phyloP scores from a whole-genome alignment of 129 eudicot species.

The Mikania micrantha region DNA sequence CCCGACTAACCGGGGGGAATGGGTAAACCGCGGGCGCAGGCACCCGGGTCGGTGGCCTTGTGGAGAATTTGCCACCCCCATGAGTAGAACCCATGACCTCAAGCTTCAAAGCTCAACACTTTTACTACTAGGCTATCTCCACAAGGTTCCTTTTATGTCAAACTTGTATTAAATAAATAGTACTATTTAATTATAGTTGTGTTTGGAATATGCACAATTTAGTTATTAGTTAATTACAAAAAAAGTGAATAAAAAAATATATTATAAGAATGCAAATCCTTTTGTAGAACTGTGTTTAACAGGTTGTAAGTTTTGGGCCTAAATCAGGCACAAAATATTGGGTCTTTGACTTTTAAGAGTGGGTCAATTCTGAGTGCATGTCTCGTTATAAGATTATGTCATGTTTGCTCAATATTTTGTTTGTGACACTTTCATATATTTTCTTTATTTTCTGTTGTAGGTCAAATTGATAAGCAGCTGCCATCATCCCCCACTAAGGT shows the following conservation, averaged over 20 bases:
- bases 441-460: conserved; percentile 27
- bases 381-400: not conserved
- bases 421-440: not conserved
- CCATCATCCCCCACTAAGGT: conserved; percentile 14
- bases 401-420: not conserved
- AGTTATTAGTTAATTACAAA: not conserved
- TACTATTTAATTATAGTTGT: not conserved
- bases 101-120: no score
- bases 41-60: no score
- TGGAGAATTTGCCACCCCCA: no score
- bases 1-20: no score
- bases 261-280: not conserved
- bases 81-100: no score
- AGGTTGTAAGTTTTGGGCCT: not conserved
- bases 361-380: not conserved
- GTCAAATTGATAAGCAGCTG: conserved; percentile 59
- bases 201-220: not conserved
- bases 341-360: not conserved
- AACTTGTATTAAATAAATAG: not conserved
- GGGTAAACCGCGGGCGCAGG: no score
- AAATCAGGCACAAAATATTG: not conserved
- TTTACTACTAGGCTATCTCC: no score
- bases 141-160: not conserved
- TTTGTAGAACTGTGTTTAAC: not conserved
- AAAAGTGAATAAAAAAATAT: not conserved